Base-by-base conservation (phyloP, 495 filamentous ascomycete genomes). In the Bombardia bombarda region DNA sequence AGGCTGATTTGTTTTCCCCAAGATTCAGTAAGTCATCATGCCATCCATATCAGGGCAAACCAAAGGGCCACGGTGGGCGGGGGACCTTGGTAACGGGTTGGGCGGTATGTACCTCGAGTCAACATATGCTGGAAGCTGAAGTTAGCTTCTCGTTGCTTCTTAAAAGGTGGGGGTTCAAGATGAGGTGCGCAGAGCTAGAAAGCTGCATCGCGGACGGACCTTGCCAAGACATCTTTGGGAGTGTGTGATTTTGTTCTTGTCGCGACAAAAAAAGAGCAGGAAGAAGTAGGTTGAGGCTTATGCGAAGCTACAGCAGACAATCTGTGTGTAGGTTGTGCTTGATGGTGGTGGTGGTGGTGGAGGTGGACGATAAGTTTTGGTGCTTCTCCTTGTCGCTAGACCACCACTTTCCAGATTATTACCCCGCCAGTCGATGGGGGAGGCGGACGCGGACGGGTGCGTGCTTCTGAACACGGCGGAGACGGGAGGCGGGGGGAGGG, bases 171-270 rank as follows among this genome's bases (percentile, higher is more conserved):
- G 68, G 63, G 62, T 50, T 30, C 19, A 45, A 18, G 34, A 21
- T 22, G 49, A 22, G 31, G 17, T 23, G 38, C 26, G 37, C 34
- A 22, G 23, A 42, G 13, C 38, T 19, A 24, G 22, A 23, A 38
- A 17, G 34, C 21, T 12, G 20, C 13, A 21, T 6, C 18, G 34
- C 9, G 14, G 32, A 50, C 63, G 52, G 57, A 75, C 72, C 63
- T 73, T 75, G 72, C 72, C 72, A 75, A 60, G 75, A 78, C 75
- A 79, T 79, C 58, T 47, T n/a, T 73, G 68, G 47, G 45, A 30
- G 24, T 46, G 7, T 32, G 50, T 42, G 43, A 22, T 41, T 45
- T 40, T 52, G 23, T 32, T 37, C 43, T 18, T 43, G 25, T 42
- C 36, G 31, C 41, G 14, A 18, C 20, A 24, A 40, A 19, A 34